Percentiles rank a stretch among this genome's conserved stretches.
Conservation (phyloP, 257 asterid genomes). For the Nicotiana sylvestris region DNA sequence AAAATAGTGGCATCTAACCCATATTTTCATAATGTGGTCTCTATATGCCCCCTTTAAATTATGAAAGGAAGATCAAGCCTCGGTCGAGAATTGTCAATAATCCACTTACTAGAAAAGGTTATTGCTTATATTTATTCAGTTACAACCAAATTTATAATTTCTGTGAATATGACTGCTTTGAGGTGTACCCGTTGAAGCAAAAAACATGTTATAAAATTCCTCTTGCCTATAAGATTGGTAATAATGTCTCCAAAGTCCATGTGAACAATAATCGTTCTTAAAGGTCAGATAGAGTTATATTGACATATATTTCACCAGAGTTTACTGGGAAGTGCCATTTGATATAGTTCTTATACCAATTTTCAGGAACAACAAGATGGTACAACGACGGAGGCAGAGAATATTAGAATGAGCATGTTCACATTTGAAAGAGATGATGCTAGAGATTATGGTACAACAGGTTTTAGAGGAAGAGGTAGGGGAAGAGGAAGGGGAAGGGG, state of each 20-base stretch:
- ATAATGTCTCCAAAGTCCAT: background rate
- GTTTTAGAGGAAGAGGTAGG: conserved; percentile 58
- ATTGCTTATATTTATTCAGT: background rate
- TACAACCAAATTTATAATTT: background rate
- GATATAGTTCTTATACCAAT: conserved; percentile 11
- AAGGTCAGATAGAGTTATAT: background rate
- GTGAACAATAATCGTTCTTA: background rate
- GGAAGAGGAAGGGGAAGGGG: conserved; percentile 60
- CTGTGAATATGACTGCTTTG: background rate
- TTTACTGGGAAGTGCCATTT: background rate
- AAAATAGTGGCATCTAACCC: background rate
- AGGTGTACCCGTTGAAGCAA: background rate
- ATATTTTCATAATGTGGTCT: background rate
- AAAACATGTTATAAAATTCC: background rate
- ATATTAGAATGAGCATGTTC: conserved; percentile 74
- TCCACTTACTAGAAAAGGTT: background rate
- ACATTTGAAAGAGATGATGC: conserved; percentile 55
- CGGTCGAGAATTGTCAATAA: background rate
- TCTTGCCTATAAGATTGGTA: background rate
- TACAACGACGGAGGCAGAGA: conserved; percentile 42
- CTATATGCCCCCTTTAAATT: background rate
- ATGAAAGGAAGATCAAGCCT: background rate
- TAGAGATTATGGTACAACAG: conserved; percentile 32
- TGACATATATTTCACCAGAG: background rate
- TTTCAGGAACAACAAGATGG: conserved; percentile 47